phyloP scores from a whole-genome alignment of 495 filamentous ascomycete genomes.

The Xylaria castorea region DNA sequence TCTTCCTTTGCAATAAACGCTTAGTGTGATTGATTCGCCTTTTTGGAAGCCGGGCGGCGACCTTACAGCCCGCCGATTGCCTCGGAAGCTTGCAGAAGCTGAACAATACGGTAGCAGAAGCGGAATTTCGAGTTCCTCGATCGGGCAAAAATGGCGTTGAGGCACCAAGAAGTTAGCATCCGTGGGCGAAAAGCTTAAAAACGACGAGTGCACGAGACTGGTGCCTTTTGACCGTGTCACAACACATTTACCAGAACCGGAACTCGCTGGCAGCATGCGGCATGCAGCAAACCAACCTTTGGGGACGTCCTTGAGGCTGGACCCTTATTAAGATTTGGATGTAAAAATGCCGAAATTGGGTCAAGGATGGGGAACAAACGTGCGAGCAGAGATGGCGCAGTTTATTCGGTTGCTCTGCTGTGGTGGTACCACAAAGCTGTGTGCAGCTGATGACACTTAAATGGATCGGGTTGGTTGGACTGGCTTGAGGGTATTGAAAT shows the following conservation, averaged over 20 bases:
- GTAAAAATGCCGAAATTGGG: neutral
- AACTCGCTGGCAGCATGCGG: neutral
- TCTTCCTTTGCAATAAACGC: slow-evolving; percentile 1
- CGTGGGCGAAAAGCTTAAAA: neutral
- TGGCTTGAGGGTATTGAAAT: neutral
- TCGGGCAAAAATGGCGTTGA: neutral
- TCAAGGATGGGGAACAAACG: slow-evolving; percentile 1
- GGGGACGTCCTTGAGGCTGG: neutral
- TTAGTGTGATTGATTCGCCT: neutral
- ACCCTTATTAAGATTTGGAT: neutral
- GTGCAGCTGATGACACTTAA: slow-evolving; percentile 17
- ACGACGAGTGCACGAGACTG: neutral
- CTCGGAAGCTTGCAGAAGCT: slow-evolving; percentile 26
- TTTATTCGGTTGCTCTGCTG: slow-evolving; percentile 1
- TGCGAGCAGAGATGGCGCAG: slow-evolving; percentile 4
- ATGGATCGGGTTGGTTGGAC: neutral
- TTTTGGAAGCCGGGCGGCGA: slow-evolving; percentile 5
- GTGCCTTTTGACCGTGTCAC: neutral
- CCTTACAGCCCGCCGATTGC: slow-evolving; percentile 1
- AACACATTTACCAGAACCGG: neutral
- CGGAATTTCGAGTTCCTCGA: neutral
- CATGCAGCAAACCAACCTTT: neutral
- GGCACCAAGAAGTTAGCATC: neutral
- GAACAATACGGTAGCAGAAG: neutral
- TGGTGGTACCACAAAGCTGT: slow-evolving; percentile 16